A percentile compares a stretch with the other conserved stretches of the same genome.
Evolutionary conservation across 768 basidiomycete genomes (phyloP).

Genomic region (Chalciporus chontae): DNA sequence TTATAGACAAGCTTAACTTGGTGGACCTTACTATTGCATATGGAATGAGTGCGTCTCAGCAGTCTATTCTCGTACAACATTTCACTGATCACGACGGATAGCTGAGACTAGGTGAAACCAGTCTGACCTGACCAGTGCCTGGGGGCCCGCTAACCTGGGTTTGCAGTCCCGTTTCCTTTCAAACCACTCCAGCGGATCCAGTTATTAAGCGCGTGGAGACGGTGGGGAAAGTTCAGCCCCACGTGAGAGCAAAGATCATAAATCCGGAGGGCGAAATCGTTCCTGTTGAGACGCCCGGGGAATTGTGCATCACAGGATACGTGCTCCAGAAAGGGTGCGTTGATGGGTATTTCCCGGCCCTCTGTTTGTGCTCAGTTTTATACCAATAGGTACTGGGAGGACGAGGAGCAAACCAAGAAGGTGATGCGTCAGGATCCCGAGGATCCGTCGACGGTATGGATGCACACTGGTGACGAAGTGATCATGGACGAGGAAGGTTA

Average conservation of each 20-base stretch:
- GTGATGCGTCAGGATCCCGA: conserved; percentile 53
- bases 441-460: conserved; percentile 63
- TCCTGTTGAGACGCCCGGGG: conserved; percentile 71
- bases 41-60: conserved; percentile 71
- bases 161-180: conserved; percentile 76
- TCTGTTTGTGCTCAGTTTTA: background rate
- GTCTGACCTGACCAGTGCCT: background rate
- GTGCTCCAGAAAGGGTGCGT: conserved; percentile 72
- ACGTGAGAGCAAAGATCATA: conserved; percentile 73
- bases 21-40: conserved; percentile 73
- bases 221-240: conserved; percentile 72
- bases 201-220: conserved; percentile 77
- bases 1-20: conserved; percentile 66
- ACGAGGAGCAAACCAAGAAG: conserved; percentile 60
- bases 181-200: conserved; percentile 67
- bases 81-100: conserved; percentile 27
- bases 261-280: conserved; percentile 56
- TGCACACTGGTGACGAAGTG: conserved; percentile 81
- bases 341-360: background rate
- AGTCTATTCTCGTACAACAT: background rate
- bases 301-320: conserved; percentile 73
- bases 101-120: conserved; percentile 63
- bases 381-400: conserved; percentile 74
- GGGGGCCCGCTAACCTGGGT: conserved; percentile 1
- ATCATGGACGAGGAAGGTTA: conserved; percentile 83